Evolutionary conservation across 2,329 filamentous ascomycete species (phyloP), one percentile per base, ranked within the genome.

Genomic region (Corinectria fuckeliana): DNA sequence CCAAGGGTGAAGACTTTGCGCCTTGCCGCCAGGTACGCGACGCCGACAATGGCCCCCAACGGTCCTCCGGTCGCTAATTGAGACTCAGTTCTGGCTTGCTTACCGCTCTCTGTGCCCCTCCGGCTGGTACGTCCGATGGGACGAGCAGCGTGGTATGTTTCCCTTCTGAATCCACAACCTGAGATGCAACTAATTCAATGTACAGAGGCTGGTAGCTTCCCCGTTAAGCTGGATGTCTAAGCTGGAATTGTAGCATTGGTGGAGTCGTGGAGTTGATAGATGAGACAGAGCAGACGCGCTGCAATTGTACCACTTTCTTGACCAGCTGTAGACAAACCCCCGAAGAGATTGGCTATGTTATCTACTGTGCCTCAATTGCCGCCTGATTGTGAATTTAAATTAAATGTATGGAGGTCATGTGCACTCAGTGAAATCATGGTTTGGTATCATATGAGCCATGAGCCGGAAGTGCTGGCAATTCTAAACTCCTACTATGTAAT

Each of bases 41-140:
- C 25, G 21, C 10, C 45, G 45, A 50, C 38, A 32, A 50, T 30
- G 8, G 36, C 41, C 21, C 11, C 50, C 9, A 50, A 16, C 52
- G 18, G 44, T 7, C 14, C 10, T 20, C 9, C 11, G 28, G 39
- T 49, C 60, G 42, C 65, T 72, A 63, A 74, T 65, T 45, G 48
- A 49, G 16, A 13, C 56, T 23, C 72, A 99, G 94, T 99, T 99
- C 87, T 92, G 88, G 85, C 88, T 96, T 74, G 93, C 95, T 72
- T 99, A 97, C 86, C 90, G 92, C 80, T 97, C 95, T 70, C 89
- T 99, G 69, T 99, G 96, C 90, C 95, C 96, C 72, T 95, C 91
- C 79, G 87, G 88, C 75, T 99, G 95, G 95, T 90, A 91, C 77
- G 82, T 89, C 80, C 88, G 95, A 82, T 99, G 95, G 95, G 94